Base-by-base conservation (phyloP, 352 stramenopile species). In the Globisporangium uncinulatum region DNA sequence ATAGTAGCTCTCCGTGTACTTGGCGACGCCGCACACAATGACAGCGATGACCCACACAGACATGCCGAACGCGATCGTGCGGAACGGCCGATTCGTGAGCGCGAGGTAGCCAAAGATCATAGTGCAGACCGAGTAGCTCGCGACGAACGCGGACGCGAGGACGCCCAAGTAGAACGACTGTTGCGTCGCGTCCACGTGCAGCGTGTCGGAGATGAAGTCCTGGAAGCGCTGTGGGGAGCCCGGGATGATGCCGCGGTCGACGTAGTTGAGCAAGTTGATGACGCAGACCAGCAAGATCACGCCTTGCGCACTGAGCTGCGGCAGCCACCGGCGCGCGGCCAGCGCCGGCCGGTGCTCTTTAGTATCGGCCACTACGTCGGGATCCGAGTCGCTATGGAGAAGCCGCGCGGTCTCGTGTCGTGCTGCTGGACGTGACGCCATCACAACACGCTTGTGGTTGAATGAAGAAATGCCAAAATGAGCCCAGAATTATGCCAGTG, bases 241-340 rank as follows among this genome's bases (percentile, higher is more conserved):
- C 0, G 95, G 88, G 55, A 98, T 98, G 60, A 99, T 98, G 31
- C 92, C 90, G 36, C 94, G 88, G 74, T 98, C 94, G 46, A 97
- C 66, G 73, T 97, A 98, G 69, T 97, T 98, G 56, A 97, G 69
- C 31, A 98, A 67, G 66, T 98, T 98, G 63, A 95, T 94, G 39
- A 76, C 68, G 57, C 82, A 94, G 19, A 97, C 75, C 61, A 96
- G 65, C 43, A 94, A 64, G 63, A 97, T 93, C 56, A 88, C 74
- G 64, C 71, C 74, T 65, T 84, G 66, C 49, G 71, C 66, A 39
- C 66, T 71, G 19, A 85, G 52, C 51, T 78, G 69, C 29, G 58
- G 51, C 9, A 44, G 39, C 39, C 13, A 44, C 0, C 39, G 39
- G 14, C 14, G 24, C 24, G 24, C 24, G 24, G 24, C 24, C 24